phyloP scores from a whole-genome alignment of 2,329 filamentous ascomycete genomes.

The Cladophialophora psammophila region DNA sequence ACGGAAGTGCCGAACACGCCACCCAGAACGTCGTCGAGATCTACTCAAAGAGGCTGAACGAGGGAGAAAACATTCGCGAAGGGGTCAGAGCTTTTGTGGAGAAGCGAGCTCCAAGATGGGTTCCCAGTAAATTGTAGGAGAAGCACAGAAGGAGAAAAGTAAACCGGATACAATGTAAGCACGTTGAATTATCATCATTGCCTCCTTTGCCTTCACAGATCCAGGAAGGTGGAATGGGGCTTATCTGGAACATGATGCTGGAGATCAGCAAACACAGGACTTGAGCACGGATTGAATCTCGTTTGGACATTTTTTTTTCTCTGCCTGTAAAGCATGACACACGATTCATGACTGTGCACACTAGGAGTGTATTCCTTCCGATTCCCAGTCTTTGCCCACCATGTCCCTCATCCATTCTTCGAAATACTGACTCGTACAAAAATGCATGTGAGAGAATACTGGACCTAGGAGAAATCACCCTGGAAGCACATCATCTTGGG shows the following conservation, averaged over 20 bases:
- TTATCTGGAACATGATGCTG: neutral
- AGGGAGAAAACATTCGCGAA: constrained; percentile 73
- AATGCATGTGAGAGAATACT: constrained; percentile 14
- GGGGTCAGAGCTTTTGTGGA: constrained; percentile 78
- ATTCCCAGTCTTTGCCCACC: constrained; percentile 17
- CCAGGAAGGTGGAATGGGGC: neutral
- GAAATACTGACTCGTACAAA: constrained; percentile 19
- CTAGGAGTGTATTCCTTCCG: constrained; percentile 8
- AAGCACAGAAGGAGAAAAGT: neutral
- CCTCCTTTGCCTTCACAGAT: constrained; percentile 2
- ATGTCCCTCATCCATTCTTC: constrained; percentile 1
- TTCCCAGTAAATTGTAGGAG: constrained; percentile 51
- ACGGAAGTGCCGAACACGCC: constrained; percentile 68
- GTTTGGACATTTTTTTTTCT: constrained; percentile 21
- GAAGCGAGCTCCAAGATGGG: constrained; percentile 74
- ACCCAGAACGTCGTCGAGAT: constrained; percentile 68
- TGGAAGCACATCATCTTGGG: constrained; percentile 21
- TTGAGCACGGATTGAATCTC: constrained; percentile 2
- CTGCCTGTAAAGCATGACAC: constrained; percentile 16
- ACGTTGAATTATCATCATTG: neutral
- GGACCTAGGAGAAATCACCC: constrained; percentile 16
- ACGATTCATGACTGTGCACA: constrained; percentile 11
- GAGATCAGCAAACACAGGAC: neutral
- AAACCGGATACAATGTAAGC: neutral
- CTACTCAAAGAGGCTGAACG: constrained; percentile 50